phyloP scores from a whole-genome alignment of 148 eudicot genomes.

The Rhododendron griersonianum region DNA sequence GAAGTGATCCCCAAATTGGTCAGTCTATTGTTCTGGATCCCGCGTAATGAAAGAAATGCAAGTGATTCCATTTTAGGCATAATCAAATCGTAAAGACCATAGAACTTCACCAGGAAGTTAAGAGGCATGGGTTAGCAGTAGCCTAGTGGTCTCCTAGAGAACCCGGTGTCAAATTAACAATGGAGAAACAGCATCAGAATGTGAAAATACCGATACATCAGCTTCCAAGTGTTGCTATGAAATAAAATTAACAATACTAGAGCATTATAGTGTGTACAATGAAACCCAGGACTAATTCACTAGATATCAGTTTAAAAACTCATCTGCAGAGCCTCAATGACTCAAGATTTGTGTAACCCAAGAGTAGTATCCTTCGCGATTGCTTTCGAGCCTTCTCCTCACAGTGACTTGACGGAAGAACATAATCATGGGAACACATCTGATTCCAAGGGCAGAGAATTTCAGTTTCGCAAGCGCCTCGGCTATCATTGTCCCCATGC shows the following conservation, averaged over 20 bases:
- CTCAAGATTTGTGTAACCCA: neutral
- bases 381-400: neutral
- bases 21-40: neutral
- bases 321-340: neutral
- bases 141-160: neutral
- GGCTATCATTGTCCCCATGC: conserved; percentile 3
- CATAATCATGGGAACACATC: neutral
- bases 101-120: neutral
- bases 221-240: neutral
- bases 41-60: neutral
- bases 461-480: neutral
- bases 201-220: neutral
- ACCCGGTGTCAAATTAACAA: no score
- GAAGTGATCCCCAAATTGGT: neutral
- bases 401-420: neutral
- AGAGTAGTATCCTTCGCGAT: neutral
- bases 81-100: neutral
- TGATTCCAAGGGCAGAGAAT: neutral
- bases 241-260: neutral
- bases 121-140: neutral
- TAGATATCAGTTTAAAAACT: neutral
- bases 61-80: neutral
- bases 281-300: neutral
- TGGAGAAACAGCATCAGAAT: neutral
- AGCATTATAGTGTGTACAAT: neutral